Evolutionary conservation across 352 stramenopile species (phyloP).

Genomic region (Pythium utonaiense): DNA sequence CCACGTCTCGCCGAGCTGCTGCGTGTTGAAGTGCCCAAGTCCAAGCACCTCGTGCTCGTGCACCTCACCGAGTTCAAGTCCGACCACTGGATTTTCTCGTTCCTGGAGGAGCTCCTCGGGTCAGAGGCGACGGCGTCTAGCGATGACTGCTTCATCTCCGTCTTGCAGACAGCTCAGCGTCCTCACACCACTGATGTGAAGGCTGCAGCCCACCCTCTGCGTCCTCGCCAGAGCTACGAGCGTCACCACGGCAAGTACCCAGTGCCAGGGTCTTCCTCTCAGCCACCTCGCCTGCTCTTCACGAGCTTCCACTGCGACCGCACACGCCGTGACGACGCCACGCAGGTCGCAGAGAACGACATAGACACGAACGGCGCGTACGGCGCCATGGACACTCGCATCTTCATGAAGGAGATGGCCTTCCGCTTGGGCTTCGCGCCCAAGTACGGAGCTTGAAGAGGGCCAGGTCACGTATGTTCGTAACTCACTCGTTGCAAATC

Average conservation of each 20-base stretch:
- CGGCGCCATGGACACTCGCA: conserved; percentile 61
- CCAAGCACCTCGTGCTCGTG: conserved; percentile 57
- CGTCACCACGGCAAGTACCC: conserved; percentile 58
- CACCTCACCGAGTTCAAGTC: conserved; percentile 32
- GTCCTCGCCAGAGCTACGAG: conserved; percentile 59
- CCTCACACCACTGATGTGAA: conserved; percentile 7
- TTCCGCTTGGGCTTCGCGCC: conserved; percentile 72
- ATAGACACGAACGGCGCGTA: conserved; percentile 53
- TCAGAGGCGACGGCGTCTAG: conserved; percentile 18
- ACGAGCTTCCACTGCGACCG: conserved; percentile 56
- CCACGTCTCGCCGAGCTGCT: conserved; percentile 32
- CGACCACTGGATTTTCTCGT: conserved; percentile 42
- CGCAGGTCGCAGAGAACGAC: conserved; percentile 45
- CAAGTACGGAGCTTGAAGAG: conserved; percentile 65
- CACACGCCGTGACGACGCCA: conserved; percentile 54
- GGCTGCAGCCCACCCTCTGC: conserved; percentile 36
- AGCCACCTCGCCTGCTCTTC: conserved; percentile 40
- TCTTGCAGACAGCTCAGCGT: conserved; percentile 35
- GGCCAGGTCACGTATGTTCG: neutral
- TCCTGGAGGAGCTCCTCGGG: conserved; percentile 26
- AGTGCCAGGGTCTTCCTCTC: neutral
- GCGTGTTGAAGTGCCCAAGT: conserved; percentile 18
- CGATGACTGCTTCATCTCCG: conserved; percentile 37
- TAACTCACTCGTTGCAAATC: neutral
- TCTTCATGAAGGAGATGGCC: conserved; percentile 76